A percentile compares a stretch with the other conserved stretches of the same genome.
phyloP scores from a whole-genome alignment of 2,329 filamentous ascomycete genomes.

The Penicillium brevicompactum region DNA sequence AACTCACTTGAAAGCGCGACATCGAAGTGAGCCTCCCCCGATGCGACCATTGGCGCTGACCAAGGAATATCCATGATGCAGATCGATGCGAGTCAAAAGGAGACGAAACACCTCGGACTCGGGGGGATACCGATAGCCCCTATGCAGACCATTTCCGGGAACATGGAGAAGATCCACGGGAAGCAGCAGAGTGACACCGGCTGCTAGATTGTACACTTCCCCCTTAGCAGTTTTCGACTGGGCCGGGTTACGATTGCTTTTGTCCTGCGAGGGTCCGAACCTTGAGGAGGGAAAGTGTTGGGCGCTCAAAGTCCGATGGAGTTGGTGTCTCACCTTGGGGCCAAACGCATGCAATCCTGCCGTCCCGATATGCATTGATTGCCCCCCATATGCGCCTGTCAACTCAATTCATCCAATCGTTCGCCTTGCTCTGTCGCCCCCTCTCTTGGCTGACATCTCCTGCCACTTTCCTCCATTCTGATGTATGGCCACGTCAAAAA shows the following conservation, averaged over 20 bases:
- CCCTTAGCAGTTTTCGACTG: conserved; percentile 21
- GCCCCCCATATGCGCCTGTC: conserved; percentile 16
- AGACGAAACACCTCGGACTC: conserved; percentile 21
- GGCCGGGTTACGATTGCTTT: conserved; percentile 16
- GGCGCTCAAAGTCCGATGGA: conserved; percentile 19
- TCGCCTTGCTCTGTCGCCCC: conserved; percentile 1
- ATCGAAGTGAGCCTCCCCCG: no score
- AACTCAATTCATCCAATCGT: conserved; percentile 21
- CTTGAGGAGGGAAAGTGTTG: background rate
- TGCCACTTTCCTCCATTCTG: background rate
- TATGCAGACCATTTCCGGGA: conserved; percentile 5
- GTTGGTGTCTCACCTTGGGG: conserved; percentile 24
- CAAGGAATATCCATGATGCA: conserved; percentile 21
- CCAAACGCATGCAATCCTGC: conserved; percentile 31
- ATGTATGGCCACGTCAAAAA: conserved; percentile 5
- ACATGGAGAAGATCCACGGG: conserved; percentile 19
- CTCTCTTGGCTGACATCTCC: background rate
- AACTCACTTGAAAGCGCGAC: no score
- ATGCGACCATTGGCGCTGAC: background rate
- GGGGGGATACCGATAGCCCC: background rate
- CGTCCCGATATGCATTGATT: conserved; percentile 29
- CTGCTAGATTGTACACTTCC: conserved; percentile 24
- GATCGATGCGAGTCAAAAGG: background rate
- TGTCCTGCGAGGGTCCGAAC: conserved; percentile 24
- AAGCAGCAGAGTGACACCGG: conserved; percentile 28